phyloP scores from a whole-genome alignment of 2,329 filamentous ascomycete species.

The Fusarium brevicatenulatum region DNA sequence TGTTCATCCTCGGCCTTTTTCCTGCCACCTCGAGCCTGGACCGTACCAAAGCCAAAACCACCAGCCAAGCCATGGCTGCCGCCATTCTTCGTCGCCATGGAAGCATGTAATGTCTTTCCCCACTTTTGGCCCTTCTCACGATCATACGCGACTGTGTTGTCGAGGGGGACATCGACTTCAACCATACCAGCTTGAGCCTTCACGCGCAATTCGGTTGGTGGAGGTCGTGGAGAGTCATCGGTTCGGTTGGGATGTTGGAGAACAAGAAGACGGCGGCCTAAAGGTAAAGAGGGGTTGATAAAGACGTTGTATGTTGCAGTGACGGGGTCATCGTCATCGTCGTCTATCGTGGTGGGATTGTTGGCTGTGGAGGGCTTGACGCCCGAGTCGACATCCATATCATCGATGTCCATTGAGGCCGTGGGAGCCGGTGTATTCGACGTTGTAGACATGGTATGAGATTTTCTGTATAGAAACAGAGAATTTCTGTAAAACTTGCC shows the following conservation, averaged over 20 bases:
- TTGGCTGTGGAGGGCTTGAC: slow-evolving; percentile 16
- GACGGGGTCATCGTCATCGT: slow-evolving; percentile 71
- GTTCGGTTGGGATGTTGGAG: slow-evolving; percentile 89
- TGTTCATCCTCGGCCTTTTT: slow-evolving; percentile 57
- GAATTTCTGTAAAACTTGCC: background rate
- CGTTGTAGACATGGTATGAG: slow-evolving; percentile 16
- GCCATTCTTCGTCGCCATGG: slow-evolving; percentile 66
- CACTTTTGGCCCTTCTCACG: slow-evolving; percentile 83
- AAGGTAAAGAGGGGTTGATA: slow-evolving; percentile 77
- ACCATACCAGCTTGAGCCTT: slow-evolving; percentile 86
- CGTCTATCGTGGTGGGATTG: slow-evolving; percentile 21
- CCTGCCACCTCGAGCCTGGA: slow-evolving; percentile 52
- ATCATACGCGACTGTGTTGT: slow-evolving; percentile 80
- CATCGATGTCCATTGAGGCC: slow-evolving; percentile 38
- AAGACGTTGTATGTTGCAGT: slow-evolving; percentile 84
- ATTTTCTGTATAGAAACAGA: background rate
- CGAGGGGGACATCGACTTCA: slow-evolving; percentile 90
- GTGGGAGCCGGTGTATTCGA: slow-evolving; percentile 18
- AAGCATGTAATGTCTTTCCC: slow-evolving; percentile 78
- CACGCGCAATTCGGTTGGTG: slow-evolving; percentile 79
- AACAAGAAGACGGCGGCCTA: slow-evolving; percentile 75
- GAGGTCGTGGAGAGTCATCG: slow-evolving; percentile 59
- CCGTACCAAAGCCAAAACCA: slow-evolving; percentile 72
- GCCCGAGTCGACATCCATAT: slow-evolving; percentile 33
- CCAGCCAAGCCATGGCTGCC: slow-evolving; percentile 77